A percentile compares a stretch with the other conserved stretches of the same genome.
Evolutionary conservation across 2,329 filamentous ascomycete genomes (phyloP).

Genomic region (Paraphaeosphaeria minitans): DNA sequence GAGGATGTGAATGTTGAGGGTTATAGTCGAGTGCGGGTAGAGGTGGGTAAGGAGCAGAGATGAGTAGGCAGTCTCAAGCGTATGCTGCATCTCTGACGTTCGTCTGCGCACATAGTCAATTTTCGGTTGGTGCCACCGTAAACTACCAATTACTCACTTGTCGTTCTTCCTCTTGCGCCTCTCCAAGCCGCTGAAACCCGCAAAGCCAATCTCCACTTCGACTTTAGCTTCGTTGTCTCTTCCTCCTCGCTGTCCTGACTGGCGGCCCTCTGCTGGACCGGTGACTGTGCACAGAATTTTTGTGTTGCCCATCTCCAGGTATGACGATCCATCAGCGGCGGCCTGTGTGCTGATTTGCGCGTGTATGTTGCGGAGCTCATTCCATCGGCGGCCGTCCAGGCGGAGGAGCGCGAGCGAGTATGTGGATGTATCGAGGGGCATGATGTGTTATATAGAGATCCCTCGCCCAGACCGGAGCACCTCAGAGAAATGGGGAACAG

Average conservation of each 20-base stretch:
- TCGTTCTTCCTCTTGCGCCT: slow-evolving; percentile 78
- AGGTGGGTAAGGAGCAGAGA: slow-evolving; percentile 82
- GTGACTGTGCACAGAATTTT: slow-evolving; percentile 93
- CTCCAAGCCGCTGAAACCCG: slow-evolving; percentile 87
- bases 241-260: slow-evolving; percentile 53
- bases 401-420: slow-evolving; percentile 80
- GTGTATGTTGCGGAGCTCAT: slow-evolving; percentile 87
- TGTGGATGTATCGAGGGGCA: slow-evolving; percentile 94
- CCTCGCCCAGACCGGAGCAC: no score
- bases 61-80: slow-evolving; percentile 76
- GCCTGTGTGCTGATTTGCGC: slow-evolving; percentile 92
- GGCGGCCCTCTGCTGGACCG: slow-evolving; percentile 76
- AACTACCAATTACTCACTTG: slow-evolving; percentile 63
- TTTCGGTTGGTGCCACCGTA: neutral
- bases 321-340: slow-evolving; percentile 88
- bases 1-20: slow-evolving; percentile 82
- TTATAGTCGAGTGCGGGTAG: slow-evolving; percentile 86
- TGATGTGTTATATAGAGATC: slow-evolving; percentile 45
- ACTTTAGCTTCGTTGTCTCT: slow-evolving; percentile 66
- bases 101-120: slow-evolving; percentile 63
- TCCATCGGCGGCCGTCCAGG: slow-evolving; percentile 84
- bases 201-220: slow-evolving; percentile 80
- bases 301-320: slow-evolving; percentile 96
- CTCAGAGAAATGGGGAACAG: no score
- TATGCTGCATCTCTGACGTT: slow-evolving; percentile 78